Evolutionary conservation across 148 eudicot genomes (phyloP).

Genomic region (Suaeda aralocaspica): DNA sequence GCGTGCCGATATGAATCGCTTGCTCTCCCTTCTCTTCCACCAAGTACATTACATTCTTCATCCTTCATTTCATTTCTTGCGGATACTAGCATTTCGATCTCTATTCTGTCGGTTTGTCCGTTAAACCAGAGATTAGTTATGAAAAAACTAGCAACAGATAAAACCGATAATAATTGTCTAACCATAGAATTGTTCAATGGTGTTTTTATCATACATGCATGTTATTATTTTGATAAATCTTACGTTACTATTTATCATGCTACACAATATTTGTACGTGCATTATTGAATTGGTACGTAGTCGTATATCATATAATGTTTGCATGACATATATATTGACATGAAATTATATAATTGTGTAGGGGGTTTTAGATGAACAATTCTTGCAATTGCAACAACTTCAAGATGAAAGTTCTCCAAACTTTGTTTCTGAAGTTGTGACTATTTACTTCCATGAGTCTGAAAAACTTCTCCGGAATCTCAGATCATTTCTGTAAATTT

Average conservation of each 20-base stretch:
- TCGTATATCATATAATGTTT: background rate
- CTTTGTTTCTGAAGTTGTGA: slow-evolving; percentile 78
- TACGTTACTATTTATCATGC: too few relatives aligned
- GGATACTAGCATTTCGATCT: too few relatives aligned
- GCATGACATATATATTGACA: background rate
- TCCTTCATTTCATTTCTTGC: background rate
- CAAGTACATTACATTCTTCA: slow-evolving; percentile 36
- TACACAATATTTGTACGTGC: too few relatives aligned
- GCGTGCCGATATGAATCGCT: slow-evolving; percentile 86
- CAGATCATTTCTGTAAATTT: slow-evolving; percentile 49
- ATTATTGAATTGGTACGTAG: background rate
- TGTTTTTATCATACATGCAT: too few relatives aligned
- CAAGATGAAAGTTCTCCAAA: slow-evolving; percentile 84
- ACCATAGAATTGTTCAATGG: too few relatives aligned
- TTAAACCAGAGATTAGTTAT: too few relatives aligned
- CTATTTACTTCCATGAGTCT: slow-evolving; percentile 81
- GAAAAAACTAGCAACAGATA: too few relatives aligned
- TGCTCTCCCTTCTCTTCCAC: slow-evolving; percentile 80
- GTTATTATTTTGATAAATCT: too few relatives aligned
- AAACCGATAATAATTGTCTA: too few relatives aligned
- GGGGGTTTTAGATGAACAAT: slow-evolving; percentile 96
- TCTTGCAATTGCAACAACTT: slow-evolving; percentile 83
- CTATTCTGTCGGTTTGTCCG: too few relatives aligned
- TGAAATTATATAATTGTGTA: slow-evolving; percentile 9
- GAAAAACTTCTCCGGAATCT: slow-evolving; percentile 75